Conservation (phyloP, 1,139 yeast species). For the Debaryomyces sp. region DNA sequence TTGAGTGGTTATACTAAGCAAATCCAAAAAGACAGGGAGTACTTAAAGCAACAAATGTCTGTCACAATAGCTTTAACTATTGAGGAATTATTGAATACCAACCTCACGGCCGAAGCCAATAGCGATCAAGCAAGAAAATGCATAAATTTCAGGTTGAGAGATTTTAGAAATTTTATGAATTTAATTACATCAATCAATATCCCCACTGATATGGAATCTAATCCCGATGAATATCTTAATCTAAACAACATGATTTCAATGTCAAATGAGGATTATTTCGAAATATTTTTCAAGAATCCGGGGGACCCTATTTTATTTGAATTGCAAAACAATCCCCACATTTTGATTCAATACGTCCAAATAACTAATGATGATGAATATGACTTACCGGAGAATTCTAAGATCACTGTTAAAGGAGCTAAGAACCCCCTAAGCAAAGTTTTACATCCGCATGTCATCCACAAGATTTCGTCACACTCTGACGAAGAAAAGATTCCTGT, state of each 20-base stretch:
- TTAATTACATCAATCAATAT: slow-evolving; percentile 29
- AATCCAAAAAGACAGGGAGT: slow-evolving; percentile 51
- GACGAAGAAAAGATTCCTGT: background rate
- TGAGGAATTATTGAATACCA: slow-evolving; percentile 41
- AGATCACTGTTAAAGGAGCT: background rate
- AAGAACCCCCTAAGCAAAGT: background rate
- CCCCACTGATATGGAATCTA: slow-evolving; percentile 15
- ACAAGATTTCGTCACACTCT: background rate
- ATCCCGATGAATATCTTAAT: slow-evolving; percentile 17
- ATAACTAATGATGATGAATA: slow-evolving; percentile 40
- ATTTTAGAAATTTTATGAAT: slow-evolving; percentile 54
- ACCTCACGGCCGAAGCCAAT: slow-evolving; percentile 16
- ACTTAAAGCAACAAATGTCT: slow-evolving; percentile 60
- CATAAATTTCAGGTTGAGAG: slow-evolving; percentile 49
- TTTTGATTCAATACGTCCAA: slow-evolving; percentile 45
- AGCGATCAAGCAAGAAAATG: slow-evolving; percentile 11
- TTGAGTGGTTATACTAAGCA: slow-evolving; percentile 58
- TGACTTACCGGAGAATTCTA: slow-evolving; percentile 2
- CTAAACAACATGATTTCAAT: slow-evolving; percentile 11
- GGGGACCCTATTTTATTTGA: slow-evolving; percentile 61
- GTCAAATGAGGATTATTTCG: slow-evolving; percentile 34
- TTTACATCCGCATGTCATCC: slow-evolving; percentile 4
- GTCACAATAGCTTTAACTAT: slow-evolving; percentile 51
- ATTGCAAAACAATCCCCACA: slow-evolving; percentile 25
- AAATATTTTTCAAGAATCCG: slow-evolving; percentile 49